These are phyloP conservation scores for Macrophomina tecta DNA, from an alignment of 2,329 filamentous ascomycete genomes.

Conservation along the genomic window DNA sequence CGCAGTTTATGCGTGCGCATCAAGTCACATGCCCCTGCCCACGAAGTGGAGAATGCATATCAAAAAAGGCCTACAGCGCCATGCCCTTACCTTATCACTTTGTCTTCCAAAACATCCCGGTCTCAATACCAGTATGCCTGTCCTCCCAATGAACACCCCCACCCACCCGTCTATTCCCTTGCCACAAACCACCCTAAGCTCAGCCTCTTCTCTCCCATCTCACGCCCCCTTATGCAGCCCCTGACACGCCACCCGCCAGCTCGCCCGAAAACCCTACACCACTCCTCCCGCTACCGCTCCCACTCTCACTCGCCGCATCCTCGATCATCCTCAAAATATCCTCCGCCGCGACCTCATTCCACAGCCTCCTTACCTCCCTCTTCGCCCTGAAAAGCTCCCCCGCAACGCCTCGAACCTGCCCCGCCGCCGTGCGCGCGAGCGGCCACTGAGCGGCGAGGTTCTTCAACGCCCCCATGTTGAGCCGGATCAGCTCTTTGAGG, in stretches of 20 bases:
- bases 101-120: no score
- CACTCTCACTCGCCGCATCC: constrained; percentile 22
- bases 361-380: constrained; percentile 42
- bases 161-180: not conserved
- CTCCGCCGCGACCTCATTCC: constrained; percentile 22
- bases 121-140: no score
- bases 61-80: no score
- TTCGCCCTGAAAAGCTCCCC: constrained; percentile 67
- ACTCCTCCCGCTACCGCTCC: not conserved
- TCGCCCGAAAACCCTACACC: not conserved
- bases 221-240: not conserved
- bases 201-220: not conserved
- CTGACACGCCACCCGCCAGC: not conserved
- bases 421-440: constrained; percentile 71
- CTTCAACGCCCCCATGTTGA: constrained; percentile 79
- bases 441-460: constrained; percentile 73
- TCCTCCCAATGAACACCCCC: no score
- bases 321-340: constrained; percentile 26
- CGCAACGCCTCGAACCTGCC: constrained; percentile 79
- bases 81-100: no score
- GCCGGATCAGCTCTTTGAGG: constrained; percentile 72
- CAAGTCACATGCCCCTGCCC: no score
- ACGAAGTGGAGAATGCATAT: no score
- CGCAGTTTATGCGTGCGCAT: no score
- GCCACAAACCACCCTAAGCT: not conserved